Evolutionary conservation across 2,329 filamentous ascomycete species (phyloP).

Genomic region (Colletotrichum agaves): DNA sequence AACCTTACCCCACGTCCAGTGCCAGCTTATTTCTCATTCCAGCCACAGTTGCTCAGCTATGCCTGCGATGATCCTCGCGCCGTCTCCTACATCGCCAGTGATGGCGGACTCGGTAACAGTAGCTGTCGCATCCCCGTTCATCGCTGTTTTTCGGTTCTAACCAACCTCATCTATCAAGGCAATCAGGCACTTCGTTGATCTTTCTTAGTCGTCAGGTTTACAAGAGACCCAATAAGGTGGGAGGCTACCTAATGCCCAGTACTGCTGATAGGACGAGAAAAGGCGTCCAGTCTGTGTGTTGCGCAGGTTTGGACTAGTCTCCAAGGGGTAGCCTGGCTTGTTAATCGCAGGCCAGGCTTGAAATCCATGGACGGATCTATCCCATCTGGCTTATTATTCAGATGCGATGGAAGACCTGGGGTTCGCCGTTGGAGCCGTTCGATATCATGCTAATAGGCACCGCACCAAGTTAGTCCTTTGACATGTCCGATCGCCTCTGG

Average conservation of each 20-base stretch:
- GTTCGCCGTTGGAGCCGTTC: slow-evolving; percentile 18
- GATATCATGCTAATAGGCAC: background rate
- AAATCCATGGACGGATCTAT: slow-evolving; percentile 22
- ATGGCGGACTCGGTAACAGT: background rate
- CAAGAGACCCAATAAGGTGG: background rate
- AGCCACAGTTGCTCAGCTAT: slow-evolving; percentile 28
- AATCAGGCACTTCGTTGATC: background rate
- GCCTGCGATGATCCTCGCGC: slow-evolving; percentile 35
- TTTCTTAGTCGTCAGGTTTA: slow-evolving; percentile 17
- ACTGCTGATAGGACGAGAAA: slow-evolving; percentile 16
- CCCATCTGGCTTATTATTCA: slow-evolving; percentile 7
- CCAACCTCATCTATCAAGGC: slow-evolving; percentile 10
- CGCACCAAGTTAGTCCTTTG: background rate
- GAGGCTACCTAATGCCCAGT: slow-evolving; percentile 30
- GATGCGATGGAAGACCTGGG: slow-evolving; percentile 18
- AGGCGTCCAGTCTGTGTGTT: slow-evolving; percentile 31
- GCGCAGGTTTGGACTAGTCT: slow-evolving; percentile 17
- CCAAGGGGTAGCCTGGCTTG: slow-evolving; percentile 34
- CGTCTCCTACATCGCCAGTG: slow-evolving; percentile 24
- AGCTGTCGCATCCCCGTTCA: background rate
- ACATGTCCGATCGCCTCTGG: slow-evolving; percentile 2
- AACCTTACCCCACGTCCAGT: slow-evolving; percentile 37
- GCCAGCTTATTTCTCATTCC: slow-evolving; percentile 34
- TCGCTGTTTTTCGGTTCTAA: slow-evolving; percentile 8
- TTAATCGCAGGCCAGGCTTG: slow-evolving; percentile 12